These are phyloP conservation scores for Leptomonas pyrrhocoris DNA, from an alignment of 208 protist species.

Conservation along the genomic window DNA sequence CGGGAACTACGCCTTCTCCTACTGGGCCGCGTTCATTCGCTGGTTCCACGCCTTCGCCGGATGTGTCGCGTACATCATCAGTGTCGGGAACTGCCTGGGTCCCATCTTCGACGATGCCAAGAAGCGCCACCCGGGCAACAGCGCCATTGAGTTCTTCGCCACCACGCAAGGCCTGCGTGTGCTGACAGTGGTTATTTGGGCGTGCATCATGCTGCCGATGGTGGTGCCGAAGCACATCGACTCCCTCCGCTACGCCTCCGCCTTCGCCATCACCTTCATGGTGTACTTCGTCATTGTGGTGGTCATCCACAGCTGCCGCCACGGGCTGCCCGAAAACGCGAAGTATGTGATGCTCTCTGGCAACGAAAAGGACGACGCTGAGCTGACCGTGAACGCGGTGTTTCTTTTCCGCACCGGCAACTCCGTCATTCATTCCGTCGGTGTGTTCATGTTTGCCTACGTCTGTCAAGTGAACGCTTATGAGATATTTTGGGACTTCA, in stretches of 20 bases:
- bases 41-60: constrained; percentile 39
- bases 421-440: constrained; percentile 36
- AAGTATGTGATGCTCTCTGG: constrained; percentile 28
- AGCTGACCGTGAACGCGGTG: constrained; percentile 28
- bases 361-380: constrained; percentile 12
- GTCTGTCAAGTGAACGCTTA: constrained; percentile 60
- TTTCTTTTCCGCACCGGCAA: constrained; percentile 59
- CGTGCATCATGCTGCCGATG: constrained; percentile 58
- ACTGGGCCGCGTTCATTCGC: constrained; percentile 44
- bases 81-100: constrained; percentile 31
- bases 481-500: constrained; percentile 59
- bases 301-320: constrained; percentile 40
- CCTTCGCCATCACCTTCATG: constrained; percentile 54
- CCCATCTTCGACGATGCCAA: constrained; percentile 35
- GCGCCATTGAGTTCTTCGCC: constrained; percentile 31
- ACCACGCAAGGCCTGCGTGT: constrained; percentile 28
- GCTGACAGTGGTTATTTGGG: constrained; percentile 46
- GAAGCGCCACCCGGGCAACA: constrained; percentile 25
- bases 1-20: constrained; percentile 36
- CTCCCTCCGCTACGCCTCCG: constrained; percentile 63
- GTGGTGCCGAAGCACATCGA: constrained; percentile 66
- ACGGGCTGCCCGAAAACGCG: constrained; percentile 29
- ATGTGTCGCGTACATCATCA: constrained; percentile 46
- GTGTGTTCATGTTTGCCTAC: constrained; percentile 71
- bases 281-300: constrained; percentile 54